Percentiles rank a stretch among this genome's conserved stretches.
These are phyloP conservation scores for Prasinococcaceae sp. DNA, from an alignment of 139 green algal genomes.

Conservation along the genomic window DNA sequence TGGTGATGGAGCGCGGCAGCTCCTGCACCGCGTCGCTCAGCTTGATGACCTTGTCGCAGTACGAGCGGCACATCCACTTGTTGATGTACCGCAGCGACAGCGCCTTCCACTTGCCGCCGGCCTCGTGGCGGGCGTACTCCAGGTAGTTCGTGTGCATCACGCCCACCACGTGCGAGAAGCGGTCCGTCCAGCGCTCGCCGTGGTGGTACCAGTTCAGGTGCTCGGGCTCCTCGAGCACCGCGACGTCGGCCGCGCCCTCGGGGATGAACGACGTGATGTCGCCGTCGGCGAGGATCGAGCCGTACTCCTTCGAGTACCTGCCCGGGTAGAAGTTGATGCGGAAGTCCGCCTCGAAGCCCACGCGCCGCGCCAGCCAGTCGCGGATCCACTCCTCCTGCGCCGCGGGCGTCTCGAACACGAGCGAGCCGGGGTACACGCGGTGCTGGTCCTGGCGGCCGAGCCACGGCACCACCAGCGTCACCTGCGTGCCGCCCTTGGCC, in stretches of 20 bases:
- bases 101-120: conserved; percentile 55
- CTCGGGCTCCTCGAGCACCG: conserved; percentile 97
- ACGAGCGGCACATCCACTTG: conserved; percentile 51
- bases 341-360: conserved; percentile 77
- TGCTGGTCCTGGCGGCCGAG: conserved; percentile 73
- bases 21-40: conserved; percentile 89
- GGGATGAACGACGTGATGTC: conserved; percentile 90
- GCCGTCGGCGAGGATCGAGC: conserved; percentile 87
- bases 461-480: conserved; percentile 81
- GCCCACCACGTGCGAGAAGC: conserved; percentile 92
- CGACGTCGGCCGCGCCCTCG: conserved; percentile 81
- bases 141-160: conserved; percentile 99
- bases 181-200: conserved; percentile 86
- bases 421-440: conserved; percentile 70
- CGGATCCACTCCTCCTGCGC: conserved; percentile 74
- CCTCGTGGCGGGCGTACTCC: conserved; percentile 80
- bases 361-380: conserved; percentile 75
- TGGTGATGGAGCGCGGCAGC: conserved; percentile 65
- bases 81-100: conserved; percentile 58
- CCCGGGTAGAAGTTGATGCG: conserved; percentile 81
- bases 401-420: conserved; percentile 72
- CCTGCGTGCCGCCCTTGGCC: conserved; percentile 32
- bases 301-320: conserved; percentile 72
- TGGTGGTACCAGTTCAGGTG: conserved; percentile 99
- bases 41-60: conserved; percentile 94